phyloP scores from a whole-genome alignment of 2,329 filamentous ascomycete species.

The Colletotrichum shisoi region DNA sequence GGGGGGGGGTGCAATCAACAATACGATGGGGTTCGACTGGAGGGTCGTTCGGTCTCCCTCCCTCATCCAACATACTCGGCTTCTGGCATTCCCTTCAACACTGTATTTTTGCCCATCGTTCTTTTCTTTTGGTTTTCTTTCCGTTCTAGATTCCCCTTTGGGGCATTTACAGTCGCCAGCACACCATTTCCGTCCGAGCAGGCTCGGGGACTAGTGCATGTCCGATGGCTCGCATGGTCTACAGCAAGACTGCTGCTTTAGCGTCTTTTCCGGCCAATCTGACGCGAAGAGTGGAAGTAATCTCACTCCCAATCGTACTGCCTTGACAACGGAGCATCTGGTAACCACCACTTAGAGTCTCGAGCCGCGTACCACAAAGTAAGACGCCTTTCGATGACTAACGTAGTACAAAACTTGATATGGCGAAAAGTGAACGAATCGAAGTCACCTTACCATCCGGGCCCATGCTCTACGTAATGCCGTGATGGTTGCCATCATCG shows the following conservation, averaged over 20 bases:
- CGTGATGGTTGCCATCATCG: constrained; percentile 1
- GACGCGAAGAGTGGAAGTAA: background rate
- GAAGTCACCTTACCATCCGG: background rate
- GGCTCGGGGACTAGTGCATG: background rate
- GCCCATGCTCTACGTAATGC: constrained; percentile 20
- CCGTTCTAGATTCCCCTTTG: too few relatives aligned
- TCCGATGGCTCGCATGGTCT: background rate
- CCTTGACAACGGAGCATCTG: background rate
- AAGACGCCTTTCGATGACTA: constrained; percentile 9
- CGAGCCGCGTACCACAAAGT: background rate
- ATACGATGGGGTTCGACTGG: background rate
- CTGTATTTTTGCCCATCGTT: too few relatives aligned
- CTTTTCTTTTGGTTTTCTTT: too few relatives aligned
- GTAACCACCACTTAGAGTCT: background rate
- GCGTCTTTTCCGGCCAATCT: constrained; percentile 24
- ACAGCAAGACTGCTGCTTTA: constrained; percentile 13
- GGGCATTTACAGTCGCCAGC: background rate
- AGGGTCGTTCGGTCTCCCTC: background rate
- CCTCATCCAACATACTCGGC: background rate
- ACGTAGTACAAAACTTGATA: constrained; percentile 7
- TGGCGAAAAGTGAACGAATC: background rate
- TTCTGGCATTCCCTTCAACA: background rate
- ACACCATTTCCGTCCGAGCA: background rate
- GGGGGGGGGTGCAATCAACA: background rate
- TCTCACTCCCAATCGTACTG: background rate